phyloP scores from a whole-genome alignment of 2,329 filamentous ascomycete genomes.

The Colletotrichum karsti region DNA sequence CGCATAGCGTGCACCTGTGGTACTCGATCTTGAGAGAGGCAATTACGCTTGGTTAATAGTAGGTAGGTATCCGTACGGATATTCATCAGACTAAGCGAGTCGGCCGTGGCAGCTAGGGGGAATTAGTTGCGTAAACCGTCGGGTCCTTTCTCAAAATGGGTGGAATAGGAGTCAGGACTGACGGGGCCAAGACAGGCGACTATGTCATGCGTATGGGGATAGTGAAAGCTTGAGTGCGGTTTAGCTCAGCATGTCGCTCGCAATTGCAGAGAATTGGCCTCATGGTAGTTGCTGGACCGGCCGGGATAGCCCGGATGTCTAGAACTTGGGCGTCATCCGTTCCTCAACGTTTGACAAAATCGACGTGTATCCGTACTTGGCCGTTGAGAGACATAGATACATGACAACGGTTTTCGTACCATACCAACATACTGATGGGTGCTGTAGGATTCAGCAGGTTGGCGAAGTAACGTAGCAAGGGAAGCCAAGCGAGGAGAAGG shows the following conservation, averaged over 20 bases:
- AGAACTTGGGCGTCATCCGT: neutral
- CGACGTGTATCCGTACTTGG: too few species aligned
- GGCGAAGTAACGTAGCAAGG: neutral
- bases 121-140: constrained; percentile 13
- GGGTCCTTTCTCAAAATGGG: neutral
- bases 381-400: too few species aligned
- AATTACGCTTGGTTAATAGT: constrained; percentile 14
- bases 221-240: constrained; percentile 19
- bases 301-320: constrained; percentile 1
- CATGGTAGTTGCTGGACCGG: neutral
- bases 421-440: too few species aligned
- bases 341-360: constrained; percentile 1
- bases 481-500: neutral
- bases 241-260: neutral
- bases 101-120: neutral
- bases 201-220: constrained; percentile 23
- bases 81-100: neutral
- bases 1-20: neutral
- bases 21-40: neutral
- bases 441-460: neutral
- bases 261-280: neutral
- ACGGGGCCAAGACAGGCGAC: constrained; percentile 19
- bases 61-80: neutral
- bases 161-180: constrained; percentile 7
- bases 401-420: too few species aligned